Conservation (phyloP, 352 stramenopile genomes). For the Elongisporangium undulatum region DNA sequence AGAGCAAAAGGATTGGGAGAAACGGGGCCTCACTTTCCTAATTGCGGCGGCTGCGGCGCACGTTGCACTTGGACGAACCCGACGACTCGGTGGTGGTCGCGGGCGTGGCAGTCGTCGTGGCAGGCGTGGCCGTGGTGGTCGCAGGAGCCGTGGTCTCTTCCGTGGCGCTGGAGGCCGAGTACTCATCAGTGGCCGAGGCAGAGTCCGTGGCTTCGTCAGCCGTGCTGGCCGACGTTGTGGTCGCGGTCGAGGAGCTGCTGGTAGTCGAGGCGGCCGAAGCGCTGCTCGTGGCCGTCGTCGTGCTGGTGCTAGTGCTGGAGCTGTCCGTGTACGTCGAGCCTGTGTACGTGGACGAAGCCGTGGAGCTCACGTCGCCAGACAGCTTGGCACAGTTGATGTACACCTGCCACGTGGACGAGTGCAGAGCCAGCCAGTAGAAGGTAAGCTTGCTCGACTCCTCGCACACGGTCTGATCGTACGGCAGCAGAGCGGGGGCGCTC, state of each 20-base stretch:
- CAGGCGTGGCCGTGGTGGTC: conserved; percentile 6
- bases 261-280: conserved; percentile 9
- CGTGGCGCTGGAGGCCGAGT: background rate
- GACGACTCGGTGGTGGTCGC: background rate
- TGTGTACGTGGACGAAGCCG: conserved; percentile 17
- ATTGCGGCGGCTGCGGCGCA: background rate
- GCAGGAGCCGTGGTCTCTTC: background rate
- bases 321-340: conserved; percentile 8
- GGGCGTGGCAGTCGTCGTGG: conserved; percentile 1
- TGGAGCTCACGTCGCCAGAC: conserved; percentile 12
- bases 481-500: conserved; percentile 21
- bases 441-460: conserved; percentile 20
- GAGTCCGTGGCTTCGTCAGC: background rate
- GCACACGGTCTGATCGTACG: conserved; percentile 27
- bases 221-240: conserved; percentile 1
- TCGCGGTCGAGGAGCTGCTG: conserved; percentile 5
- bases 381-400: conserved; percentile 28
- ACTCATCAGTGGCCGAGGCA: background rate
- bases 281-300: conserved; percentile 10
- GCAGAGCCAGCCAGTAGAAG: conserved; percentile 40
- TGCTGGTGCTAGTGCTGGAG: conserved; percentile 12
- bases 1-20: background rate
- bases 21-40: background rate
- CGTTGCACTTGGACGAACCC: conserved; percentile 1
- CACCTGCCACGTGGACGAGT: conserved; percentile 37